Evolutionary conservation across 2,329 filamentous ascomycete species (phyloP), one percentile per base, ranked within the genome.

Genomic region (Rutstroemia sydowiana): DNA sequence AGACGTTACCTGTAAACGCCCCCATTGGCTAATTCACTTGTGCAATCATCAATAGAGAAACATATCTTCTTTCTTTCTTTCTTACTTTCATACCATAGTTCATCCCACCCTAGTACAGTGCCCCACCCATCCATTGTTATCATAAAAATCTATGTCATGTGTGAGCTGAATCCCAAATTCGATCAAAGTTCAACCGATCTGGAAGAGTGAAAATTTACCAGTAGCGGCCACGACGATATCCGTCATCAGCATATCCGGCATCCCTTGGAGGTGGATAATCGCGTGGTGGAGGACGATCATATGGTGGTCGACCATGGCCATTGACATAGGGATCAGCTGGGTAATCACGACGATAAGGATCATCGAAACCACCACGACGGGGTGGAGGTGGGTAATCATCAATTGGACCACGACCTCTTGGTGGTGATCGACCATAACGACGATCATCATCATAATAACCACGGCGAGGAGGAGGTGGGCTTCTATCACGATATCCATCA

Each of bases 401-500:
- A 57, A 87, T 75, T 41, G 86, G 84, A 20, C 75, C 76, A 58
- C 78, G 76, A 58, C 85, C 84, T 59, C 87, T 85, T 41, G 87
- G 86, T 55, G 89, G 88, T 52, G 88, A 89, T 53, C 88, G 85
- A 65, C 90, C 89, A 46, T 91, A 90, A 45, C 85, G 81, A 62
- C 76, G 75, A 65, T 86, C 82, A 58, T 92, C 88, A 43, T 88
- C 85, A 70, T 96, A 95, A 71, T 95, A 95, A 55, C 92, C 87
- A 61, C 88, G 85, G 55, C 86, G 77, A 51, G 79, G 85, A n/a
- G n/a, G n/a, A n/a, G n/a, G n/a, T 52, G 86, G 86, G 65, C 88
- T 92, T 63, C 91, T 84, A 65, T 95, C 89, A 67, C 92, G 90
- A 70, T 95, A 95, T 58, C 87, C 84, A 56, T 87, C 84, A 45